Evolutionary conservation across 169 alveolate species (phyloP).

Genomic region (Plasmodium chabaudi): DNA sequence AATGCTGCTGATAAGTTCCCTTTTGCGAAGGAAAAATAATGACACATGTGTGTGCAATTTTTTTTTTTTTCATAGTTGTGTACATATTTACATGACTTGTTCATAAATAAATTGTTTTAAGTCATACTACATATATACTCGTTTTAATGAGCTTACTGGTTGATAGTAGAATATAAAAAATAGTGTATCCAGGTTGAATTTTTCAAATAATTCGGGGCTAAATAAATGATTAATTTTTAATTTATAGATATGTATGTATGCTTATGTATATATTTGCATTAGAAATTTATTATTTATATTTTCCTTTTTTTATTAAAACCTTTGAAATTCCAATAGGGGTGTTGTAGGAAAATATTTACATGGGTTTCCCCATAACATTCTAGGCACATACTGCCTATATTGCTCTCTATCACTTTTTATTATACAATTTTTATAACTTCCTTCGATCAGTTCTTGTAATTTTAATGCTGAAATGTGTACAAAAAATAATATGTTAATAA

Average conservation of each 20-base stretch:
- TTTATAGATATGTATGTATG: background rate
- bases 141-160: conserved; percentile 64
- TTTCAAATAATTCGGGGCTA: conserved; percentile 69
- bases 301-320: conserved; percentile 13
- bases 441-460: conserved; percentile 57
- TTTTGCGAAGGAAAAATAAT: conserved; percentile 3
- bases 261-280: background rate
- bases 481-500: background rate
- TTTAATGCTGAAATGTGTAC: conserved; percentile 22
- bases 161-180: conserved; percentile 81
- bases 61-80: background rate
- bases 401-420: conserved; percentile 69
- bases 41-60: too few relatives aligned
- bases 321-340: conserved; percentile 59
- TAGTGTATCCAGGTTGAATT: conserved; percentile 79
- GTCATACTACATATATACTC: background rate
- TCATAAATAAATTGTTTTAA: background rate
- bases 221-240: background rate
- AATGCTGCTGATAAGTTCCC: conserved; percentile 79
- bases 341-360: conserved; percentile 59
- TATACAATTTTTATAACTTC: conserved; percentile 65
- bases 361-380: conserved; percentile 67
- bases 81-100: conserved; percentile 4
- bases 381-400: conserved; percentile 52
- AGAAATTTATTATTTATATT: background rate